Evolutionary conservation across 2,329 filamentous ascomycete genomes (phyloP).

Genomic region (Aspergillus neotritici): DNA sequence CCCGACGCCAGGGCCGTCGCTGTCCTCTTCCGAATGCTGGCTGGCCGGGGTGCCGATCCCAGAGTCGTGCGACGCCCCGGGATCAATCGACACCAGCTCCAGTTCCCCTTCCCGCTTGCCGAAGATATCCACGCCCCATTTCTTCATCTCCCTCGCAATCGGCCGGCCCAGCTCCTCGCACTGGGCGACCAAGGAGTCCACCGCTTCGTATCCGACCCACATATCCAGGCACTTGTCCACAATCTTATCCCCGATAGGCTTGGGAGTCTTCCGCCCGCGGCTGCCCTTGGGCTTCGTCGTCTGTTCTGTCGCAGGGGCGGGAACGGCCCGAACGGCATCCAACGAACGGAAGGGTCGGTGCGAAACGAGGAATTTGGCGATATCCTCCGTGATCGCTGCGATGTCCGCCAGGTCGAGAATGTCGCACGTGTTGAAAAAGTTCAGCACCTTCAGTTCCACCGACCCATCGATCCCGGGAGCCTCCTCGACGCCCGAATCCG

Average conservation of each 20-base stretch:
- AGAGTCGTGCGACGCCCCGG: constrained; percentile 52
- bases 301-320: constrained; percentile 38
- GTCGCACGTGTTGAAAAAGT: constrained; percentile 77
- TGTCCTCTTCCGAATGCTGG: constrained; percentile 43
- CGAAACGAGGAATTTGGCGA: constrained; percentile 63
- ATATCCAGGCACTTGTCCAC: constrained; percentile 66
- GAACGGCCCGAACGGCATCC: constrained; percentile 60
- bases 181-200: constrained; percentile 71
- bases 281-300: constrained; percentile 43
- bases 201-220: constrained; percentile 71
- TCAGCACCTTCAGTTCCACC: constrained; percentile 57
- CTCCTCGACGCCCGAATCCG: constrained; percentile 35
- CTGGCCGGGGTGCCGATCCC: constrained; percentile 60
- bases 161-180: constrained; percentile 70
- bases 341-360: constrained; percentile 69
- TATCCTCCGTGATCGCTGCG: constrained; percentile 64
- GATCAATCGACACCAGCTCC: constrained; percentile 52
- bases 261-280: constrained; percentile 47
- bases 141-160: constrained; percentile 58
- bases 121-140: constrained; percentile 63
- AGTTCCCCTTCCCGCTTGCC: constrained; percentile 58
- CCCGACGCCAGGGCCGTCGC: constrained; percentile 34
- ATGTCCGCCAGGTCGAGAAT: constrained; percentile 74
- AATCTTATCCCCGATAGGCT: constrained; percentile 60
- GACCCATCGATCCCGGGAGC: constrained; percentile 36